Evolutionary conservation across 2,329 filamentous ascomycete species (phyloP).

Genomic region (Cladosporium phlei): DNA sequence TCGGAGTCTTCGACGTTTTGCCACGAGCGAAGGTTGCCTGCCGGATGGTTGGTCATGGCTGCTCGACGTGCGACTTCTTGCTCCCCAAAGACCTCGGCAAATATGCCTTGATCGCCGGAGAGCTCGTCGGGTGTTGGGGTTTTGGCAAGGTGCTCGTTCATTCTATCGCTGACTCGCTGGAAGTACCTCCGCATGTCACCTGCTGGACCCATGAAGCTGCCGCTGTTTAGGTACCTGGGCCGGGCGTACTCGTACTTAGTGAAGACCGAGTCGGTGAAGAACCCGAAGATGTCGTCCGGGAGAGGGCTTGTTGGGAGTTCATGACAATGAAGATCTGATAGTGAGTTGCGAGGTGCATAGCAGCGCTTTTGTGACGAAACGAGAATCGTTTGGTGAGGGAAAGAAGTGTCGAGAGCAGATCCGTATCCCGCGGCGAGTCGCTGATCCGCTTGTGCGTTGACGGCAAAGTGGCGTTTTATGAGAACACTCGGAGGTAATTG

Average conservation of each 20-base stretch:
- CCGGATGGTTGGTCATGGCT: background rate
- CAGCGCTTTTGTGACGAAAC: slow-evolving; percentile 4
- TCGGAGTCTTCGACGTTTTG: too few relatives aligned
- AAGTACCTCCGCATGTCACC: slow-evolving; percentile 16
- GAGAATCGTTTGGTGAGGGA: background rate
- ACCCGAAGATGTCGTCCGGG: slow-evolving; percentile 14
- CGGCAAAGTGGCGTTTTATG: background rate
- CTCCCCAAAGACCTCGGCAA: slow-evolving; percentile 17
- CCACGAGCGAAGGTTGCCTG: background rate
- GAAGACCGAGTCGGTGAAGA: slow-evolving; percentile 6
- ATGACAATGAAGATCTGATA: slow-evolving; percentile 14
- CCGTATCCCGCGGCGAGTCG: background rate
- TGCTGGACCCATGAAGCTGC: slow-evolving; percentile 17
- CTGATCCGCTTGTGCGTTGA: background rate
- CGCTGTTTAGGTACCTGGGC: slow-evolving; percentile 18
- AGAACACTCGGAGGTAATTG: slow-evolving; percentile 1
- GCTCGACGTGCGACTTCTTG: slow-evolving; percentile 15
- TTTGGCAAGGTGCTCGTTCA: slow-evolving; percentile 1
- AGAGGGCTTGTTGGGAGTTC: slow-evolving; percentile 9
- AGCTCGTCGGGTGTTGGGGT: background rate
- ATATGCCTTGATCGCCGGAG: slow-evolving; percentile 17
- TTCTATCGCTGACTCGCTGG: slow-evolving; percentile 5
- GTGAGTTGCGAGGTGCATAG: background rate
- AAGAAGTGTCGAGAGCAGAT: too few relatives aligned
- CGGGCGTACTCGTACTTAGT: slow-evolving; percentile 5